These are phyloP conservation scores for Skeletonema marinoi DNA, from an alignment of 108 stramenopile species.

Conservation along the genomic window DNA sequence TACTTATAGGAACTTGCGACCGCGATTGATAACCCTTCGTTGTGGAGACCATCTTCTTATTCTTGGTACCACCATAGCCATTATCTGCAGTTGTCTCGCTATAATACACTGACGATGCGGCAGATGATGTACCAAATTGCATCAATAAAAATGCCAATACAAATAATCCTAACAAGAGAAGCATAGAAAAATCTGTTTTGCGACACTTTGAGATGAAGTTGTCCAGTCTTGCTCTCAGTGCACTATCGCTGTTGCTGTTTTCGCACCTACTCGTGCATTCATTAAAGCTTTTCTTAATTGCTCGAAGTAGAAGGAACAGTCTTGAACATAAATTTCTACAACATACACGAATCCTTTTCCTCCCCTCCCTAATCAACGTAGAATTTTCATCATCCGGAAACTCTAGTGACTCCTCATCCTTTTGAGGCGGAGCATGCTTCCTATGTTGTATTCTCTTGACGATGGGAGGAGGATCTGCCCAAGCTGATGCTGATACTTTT, in stretches of 20 bases:
- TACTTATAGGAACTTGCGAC: conserved; percentile 28
- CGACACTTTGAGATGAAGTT: neutral
- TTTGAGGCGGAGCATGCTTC: neutral
- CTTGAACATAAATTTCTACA: neutral
- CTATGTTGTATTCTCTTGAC: neutral
- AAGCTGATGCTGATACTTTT: neutral
- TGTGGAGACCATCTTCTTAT: neutral
- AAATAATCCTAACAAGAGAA: conserved; percentile 2
- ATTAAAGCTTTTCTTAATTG: neutral
- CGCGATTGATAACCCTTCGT: conserved; percentile 29
- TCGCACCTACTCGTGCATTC: neutral
- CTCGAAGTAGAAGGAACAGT: neutral
- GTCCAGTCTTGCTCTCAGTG: neutral
- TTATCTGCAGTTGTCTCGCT: neutral
- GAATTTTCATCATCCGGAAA: neutral
- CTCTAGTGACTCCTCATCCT: neutral
- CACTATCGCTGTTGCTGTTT: neutral
- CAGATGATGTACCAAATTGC: conserved; percentile 6
- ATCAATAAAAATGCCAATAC: neutral
- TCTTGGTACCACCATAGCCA: neutral
- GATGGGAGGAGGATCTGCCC: neutral
- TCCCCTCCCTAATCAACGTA: neutral
- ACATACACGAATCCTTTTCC: neutral
- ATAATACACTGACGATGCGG: neutral
- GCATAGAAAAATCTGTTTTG: neutral